Evolutionary conservation across 768 basidiomycete genomes (phyloP), one percentile per base, ranked within the genome.

Genomic region (Daedaleopsis sinensis): DNA sequence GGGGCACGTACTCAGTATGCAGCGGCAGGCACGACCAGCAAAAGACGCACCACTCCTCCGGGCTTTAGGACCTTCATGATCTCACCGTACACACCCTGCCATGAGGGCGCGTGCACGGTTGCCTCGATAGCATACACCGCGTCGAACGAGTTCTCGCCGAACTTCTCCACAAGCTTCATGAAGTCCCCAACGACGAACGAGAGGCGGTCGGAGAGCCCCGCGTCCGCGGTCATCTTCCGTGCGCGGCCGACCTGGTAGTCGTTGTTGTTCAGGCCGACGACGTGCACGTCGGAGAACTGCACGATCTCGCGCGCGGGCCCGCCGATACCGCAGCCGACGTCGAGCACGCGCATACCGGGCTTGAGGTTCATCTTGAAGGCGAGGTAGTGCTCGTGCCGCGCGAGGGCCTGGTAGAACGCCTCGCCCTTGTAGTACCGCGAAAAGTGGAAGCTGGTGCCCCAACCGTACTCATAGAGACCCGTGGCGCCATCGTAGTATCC

Each of bases 111-210:
- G 71, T 99, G 97, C 38, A 91, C 90, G 27, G 97, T 99, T 1
- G 97, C 96, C 80, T 99, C 97, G 65, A 99, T 98, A 50, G 96
- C 95, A 71, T 97, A 96, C 36, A 95, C 94, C 55, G 97, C 97
- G 79, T 99, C 97, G 70, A 98, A 98, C 55, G 84, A 87, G 70
- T 89, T 88, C 74, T 93, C 90, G 38, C 96, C 96, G 74, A 99
- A 98, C 71, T 90, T 87, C 72, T 97, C 93, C 1, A 77, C 75
- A 47, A 99, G 80, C 74, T 94, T 93, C 95, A 97, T 98, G 71
- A 99, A 99, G 74, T 99, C 96, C 23, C 94, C 96, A 77, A 91
- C 91, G 58, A 87, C 89, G 72, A 91, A 98, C 43, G 83, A 80
- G 43, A 98, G 83, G 74, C 91, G 88, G 59, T 86, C 78, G 63